phyloP scores from a whole-genome alignment of 257 asterid genomes.

The Salvia miltiorrhiza region DNA sequence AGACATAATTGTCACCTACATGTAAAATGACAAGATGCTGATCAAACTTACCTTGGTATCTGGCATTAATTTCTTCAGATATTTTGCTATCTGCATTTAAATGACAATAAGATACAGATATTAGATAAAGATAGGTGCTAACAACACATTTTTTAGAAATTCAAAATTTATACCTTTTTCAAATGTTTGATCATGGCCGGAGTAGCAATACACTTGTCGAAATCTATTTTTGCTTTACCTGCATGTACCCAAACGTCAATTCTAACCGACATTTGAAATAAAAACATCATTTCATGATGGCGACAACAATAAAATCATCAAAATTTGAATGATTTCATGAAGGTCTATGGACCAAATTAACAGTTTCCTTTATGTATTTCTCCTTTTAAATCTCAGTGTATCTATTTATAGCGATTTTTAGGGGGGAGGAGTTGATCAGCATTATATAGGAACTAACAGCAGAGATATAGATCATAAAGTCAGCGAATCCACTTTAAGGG shows the following conservation, averaged over 20 bases:
- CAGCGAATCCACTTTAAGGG: not conserved
- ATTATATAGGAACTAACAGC: not conserved
- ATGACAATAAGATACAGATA: conserved; percentile 6
- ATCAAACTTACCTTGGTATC: conserved; percentile 57
- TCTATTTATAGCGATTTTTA: not conserved
- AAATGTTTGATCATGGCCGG: conserved; percentile 79
- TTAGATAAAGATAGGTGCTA: conserved; percentile 17
- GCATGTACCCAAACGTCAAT: conserved; percentile 31
- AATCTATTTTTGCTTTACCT: conserved; percentile 75
- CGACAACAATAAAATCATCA: not conserved
- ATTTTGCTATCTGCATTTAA: conserved; percentile 63
- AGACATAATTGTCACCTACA: conserved; percentile 24
- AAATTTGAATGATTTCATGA: not conserved
- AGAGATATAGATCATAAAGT: not conserved
- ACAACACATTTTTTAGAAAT: not conserved
- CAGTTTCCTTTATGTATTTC: not conserved
- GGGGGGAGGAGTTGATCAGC: not conserved
- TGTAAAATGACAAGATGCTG: conserved; percentile 17
- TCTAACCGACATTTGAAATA: not conserved
- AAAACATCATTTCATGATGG: not conserved
- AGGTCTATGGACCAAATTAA: not conserved
- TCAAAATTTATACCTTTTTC: conserved; percentile 58
- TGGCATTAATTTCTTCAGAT: conserved; percentile 77
- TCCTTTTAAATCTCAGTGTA: not conserved
- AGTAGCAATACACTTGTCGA: conserved; percentile 84